These are phyloP conservation scores for Naganishia sp. DNA, from an alignment of 1,284 basidiomycete genomes.

Conservation along the genomic window DNA sequence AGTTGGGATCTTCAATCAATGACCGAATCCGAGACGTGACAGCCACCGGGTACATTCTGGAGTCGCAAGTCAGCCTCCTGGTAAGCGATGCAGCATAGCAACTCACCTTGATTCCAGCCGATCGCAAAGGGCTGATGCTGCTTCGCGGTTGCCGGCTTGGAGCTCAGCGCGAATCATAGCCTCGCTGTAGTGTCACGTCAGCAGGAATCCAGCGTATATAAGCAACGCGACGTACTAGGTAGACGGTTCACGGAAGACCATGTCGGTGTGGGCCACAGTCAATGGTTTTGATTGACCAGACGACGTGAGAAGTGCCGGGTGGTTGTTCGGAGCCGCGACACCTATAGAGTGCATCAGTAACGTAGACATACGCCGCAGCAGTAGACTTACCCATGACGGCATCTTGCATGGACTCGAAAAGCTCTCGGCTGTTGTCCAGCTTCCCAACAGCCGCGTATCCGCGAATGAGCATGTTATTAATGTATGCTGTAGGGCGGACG, in stretches of 20 bases:
- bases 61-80: neutral
- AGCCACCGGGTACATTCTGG: constrained; percentile 35
- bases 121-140: constrained; percentile 70
- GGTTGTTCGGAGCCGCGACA: constrained; percentile 85
- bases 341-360: constrained; percentile 57
- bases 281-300: constrained; percentile 53
- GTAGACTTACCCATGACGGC: constrained; percentile 53
- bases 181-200: constrained; percentile 61
- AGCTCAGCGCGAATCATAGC: constrained; percentile 93
- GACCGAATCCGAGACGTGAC: constrained; percentile 35
- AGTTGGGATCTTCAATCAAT: constrained; percentile 30
- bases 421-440: constrained; percentile 66
- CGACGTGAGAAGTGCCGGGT: constrained; percentile 62
- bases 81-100: neutral
- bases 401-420: constrained; percentile 89
- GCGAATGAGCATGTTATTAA: constrained; percentile 89
- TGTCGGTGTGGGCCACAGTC: constrained; percentile 54
- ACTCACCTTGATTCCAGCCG: constrained; percentile 65
- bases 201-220: neutral
- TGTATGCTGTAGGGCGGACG: constrained; percentile 91
- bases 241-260: constrained; percentile 84
- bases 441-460: constrained; percentile 75
- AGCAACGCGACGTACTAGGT: constrained; percentile 41
- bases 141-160: constrained; percentile 69
- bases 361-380: neutral